Conservation (phyloP, 306 rosid species). For the Cicer cuneatum region DNA sequence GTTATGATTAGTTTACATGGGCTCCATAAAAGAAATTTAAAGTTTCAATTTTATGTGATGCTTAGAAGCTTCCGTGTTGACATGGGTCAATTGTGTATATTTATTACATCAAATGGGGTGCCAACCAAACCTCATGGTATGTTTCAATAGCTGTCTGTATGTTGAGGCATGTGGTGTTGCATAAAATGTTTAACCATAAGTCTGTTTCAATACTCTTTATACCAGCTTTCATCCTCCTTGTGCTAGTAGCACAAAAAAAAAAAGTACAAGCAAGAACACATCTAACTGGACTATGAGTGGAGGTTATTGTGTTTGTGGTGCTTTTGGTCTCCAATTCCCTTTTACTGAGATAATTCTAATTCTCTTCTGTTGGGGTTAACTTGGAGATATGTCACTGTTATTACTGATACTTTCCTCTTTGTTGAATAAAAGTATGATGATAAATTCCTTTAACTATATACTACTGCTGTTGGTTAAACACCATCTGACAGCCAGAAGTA, state of each 20-base stretch:
- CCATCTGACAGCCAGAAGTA: conserved; percentile 27
- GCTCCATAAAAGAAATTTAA: conserved; percentile 3
- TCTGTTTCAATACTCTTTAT: background rate
- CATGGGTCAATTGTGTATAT: conserved; percentile 34
- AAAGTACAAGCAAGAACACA: conserved; percentile 11
- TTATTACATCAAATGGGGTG: conserved; percentile 33
- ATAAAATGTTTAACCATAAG: background rate
- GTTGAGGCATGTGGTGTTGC: conserved; percentile 30
- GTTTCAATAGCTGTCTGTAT: conserved; percentile 37
- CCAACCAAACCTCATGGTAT: conserved; percentile 25
- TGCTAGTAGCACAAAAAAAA: background rate
- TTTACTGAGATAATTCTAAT: conserved; percentile 16
- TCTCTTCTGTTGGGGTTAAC: conserved; percentile 16
- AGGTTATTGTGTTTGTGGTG: conserved; percentile 32
- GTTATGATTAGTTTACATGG: conserved; percentile 20
- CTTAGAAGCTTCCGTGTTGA: conserved; percentile 39
- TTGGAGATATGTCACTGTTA: conserved; percentile 21
- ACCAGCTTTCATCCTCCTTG: conserved; percentile 23
- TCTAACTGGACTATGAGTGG: background rate
- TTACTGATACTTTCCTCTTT: conserved; percentile 25
- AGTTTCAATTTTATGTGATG: conserved; percentile 27
- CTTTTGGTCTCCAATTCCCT: conserved; percentile 38
- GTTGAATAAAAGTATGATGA: conserved; percentile 8
- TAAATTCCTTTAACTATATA: conserved; percentile 28
- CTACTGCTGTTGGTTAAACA: conserved; percentile 22